phyloP scores from a whole-genome alignment of 1,284 basidiomycete genomes.

The Testicularia cyperi region DNA sequence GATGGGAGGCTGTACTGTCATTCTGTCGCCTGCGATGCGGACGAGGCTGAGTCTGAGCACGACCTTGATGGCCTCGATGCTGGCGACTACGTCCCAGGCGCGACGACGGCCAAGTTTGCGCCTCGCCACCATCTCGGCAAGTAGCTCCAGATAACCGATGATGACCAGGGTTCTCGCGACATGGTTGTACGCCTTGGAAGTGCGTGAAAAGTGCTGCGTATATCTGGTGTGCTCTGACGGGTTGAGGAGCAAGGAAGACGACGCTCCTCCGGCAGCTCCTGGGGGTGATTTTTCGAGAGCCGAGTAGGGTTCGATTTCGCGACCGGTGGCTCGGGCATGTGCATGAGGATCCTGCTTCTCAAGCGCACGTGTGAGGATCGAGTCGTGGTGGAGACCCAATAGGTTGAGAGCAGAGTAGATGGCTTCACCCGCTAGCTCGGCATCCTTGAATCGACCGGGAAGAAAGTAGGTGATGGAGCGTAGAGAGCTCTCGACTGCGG shows the following conservation, averaged over 20 bases:
- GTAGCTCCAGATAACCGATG: constrained; percentile 58
- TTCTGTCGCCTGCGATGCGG: constrained; percentile 54
- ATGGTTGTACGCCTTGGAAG: constrained; percentile 52
- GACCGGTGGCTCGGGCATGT: too few relatives aligned
- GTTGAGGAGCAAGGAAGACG: constrained; percentile 2
- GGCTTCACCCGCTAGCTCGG: constrained; percentile 68
- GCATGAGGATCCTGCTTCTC: constrained; percentile 20
- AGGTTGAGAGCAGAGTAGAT: constrained; percentile 61
- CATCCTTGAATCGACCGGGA: constrained; percentile 93
- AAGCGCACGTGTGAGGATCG: constrained; percentile 58
- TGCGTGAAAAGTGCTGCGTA: constrained; percentile 58
- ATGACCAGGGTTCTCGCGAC: constrained; percentile 56
- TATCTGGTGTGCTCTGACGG: constrained; percentile 61
- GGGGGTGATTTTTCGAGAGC: background rate
- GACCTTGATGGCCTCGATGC: constrained; percentile 61
- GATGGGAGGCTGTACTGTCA: constrained; percentile 60
- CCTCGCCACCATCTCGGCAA: constrained; percentile 61
- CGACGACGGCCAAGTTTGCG: constrained; percentile 48
- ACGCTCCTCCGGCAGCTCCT: background rate
- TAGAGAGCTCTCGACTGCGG: constrained; percentile 80
- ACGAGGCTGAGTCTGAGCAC: constrained; percentile 59
- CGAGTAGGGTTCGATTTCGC: background rate
- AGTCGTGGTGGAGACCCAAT: constrained; percentile 62
- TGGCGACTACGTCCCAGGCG: constrained; percentile 61
- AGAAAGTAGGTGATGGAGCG: constrained; percentile 90